Conservation (phyloP, 2,329 filamentous ascomycete genomes). For the Ampelomyces quisqualis region DNA sequence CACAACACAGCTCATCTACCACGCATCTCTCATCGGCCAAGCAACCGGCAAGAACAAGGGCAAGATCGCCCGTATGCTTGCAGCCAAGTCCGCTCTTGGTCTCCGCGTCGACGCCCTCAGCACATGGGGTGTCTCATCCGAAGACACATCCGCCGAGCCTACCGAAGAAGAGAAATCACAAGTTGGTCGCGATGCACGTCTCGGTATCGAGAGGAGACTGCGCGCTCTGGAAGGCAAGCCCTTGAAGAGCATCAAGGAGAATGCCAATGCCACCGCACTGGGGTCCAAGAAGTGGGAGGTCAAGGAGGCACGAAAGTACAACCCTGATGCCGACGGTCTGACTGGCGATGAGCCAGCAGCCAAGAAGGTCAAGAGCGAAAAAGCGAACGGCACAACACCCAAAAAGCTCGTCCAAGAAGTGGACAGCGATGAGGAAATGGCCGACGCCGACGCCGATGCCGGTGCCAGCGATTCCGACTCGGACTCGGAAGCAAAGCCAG, state of each 20-base stretch:
- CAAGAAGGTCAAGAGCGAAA: conserved; percentile 52
- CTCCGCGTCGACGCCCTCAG: conserved; percentile 87
- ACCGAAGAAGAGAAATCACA: conserved; percentile 88
- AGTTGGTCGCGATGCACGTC: conserved; percentile 70
- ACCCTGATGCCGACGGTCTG: conserved; percentile 86
- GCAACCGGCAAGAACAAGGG: conserved; percentile 98
- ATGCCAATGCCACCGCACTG: conserved; percentile 48
- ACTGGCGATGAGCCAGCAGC: conserved; percentile 65
- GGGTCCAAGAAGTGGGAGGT: conserved; percentile 75
- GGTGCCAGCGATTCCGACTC: conserved; percentile 39
- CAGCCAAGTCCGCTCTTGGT: conserved; percentile 89
- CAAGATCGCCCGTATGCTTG: conserved; percentile 95
- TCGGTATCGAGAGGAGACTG: conserved; percentile 74
- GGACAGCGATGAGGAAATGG: conserved; percentile 46
- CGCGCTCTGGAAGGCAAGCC: conserved; percentile 87
- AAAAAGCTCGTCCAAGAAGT: conserved; percentile 54
- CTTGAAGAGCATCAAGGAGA: conserved; percentile 68
- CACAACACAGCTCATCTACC: conserved; percentile 63
- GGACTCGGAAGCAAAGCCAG: conserved; percentile 41
- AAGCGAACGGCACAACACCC: conserved; percentile 45
- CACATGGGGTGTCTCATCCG: conserved; percentile 69
- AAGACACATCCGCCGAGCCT: conserved; percentile 49
- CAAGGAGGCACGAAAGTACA: conserved; percentile 93
- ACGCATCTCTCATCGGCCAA: conserved; percentile 75
- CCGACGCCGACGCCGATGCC: conserved; percentile 41